A percentile compares a stretch with the other conserved stretches of the same genome.
phyloP scores from a whole-genome alignment of 805 yeast species.

The Maudiozyma bulderi region DNA sequence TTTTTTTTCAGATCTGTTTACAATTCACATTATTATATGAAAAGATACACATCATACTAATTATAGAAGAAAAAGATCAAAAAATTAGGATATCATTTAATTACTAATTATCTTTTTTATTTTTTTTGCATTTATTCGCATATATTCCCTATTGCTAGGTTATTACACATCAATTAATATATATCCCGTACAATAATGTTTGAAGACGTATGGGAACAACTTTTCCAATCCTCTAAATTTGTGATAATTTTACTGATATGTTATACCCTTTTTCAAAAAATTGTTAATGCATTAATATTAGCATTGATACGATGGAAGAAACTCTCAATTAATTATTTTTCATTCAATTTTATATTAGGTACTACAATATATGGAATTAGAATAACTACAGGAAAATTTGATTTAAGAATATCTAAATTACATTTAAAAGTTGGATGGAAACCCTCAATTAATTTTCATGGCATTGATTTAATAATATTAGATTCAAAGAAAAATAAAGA shows the following conservation, averaged over 20 bases:
- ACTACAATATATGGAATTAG: slow-evolving; percentile 10
- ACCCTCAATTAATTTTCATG: slow-evolving; percentile 13
- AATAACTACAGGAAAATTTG: slow-evolving; percentile 7
- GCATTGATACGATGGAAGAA: slow-evolving; percentile 1
- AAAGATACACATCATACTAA: too few species aligned
- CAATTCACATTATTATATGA: too few species aligned
- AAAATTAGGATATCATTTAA: too few species aligned
- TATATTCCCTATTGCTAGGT: too few species aligned
- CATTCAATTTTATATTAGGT: slow-evolving; percentile 13
- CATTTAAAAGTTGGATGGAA: slow-evolving; percentile 13
- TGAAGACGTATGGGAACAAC: slow-evolving; percentile 1
- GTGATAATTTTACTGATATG: neutral
- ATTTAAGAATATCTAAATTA: slow-evolving; percentile 11
- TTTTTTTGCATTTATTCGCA: too few species aligned
- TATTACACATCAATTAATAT: neutral
- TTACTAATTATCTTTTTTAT: too few species aligned
- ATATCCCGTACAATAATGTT: neutral
- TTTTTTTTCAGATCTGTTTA: too few species aligned
- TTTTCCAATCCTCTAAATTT: neutral
- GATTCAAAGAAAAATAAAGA: neutral
- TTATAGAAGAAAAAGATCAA: too few species aligned
- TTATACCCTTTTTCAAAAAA: slow-evolving; percentile 1
- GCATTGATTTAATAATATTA: slow-evolving; percentile 8
- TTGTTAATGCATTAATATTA: neutral
- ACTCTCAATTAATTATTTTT: slow-evolving; percentile 7